Evolutionary conservation across 768 basidiomycete species (phyloP).

Genomic region (Gymnopilus dilepis): DNA sequence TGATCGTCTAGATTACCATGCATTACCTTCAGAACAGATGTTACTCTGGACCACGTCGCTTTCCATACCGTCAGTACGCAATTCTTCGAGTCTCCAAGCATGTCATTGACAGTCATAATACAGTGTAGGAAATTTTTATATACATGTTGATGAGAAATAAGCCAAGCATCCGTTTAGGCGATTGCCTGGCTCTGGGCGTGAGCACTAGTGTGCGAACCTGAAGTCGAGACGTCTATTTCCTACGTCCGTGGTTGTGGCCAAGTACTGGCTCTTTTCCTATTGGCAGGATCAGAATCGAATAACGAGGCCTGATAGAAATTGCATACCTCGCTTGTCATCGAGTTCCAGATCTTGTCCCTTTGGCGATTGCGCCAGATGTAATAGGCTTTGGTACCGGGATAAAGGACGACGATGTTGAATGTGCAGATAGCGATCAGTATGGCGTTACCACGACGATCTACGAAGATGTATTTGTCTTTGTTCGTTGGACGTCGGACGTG

Average conservation of each 20-base stretch:
- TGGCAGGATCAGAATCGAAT: not conserved
- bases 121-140: too few species aligned
- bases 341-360: constrained; percentile 59
- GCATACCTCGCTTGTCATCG: constrained; percentile 54
- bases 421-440: constrained; percentile 56
- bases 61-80: too few species aligned
- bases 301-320: not conserved
- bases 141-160: too few species aligned
- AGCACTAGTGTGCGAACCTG: constrained; percentile 61
- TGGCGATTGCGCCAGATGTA: constrained; percentile 64
- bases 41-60: too few species aligned
- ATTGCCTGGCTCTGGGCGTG: too few species aligned
- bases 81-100: not conserved
- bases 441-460: constrained; percentile 64
- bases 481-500: not conserved
- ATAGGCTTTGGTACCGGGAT: constrained; percentile 58
- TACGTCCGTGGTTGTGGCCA: constrained; percentile 59
- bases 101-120: not conserved
- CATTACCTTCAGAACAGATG: too few species aligned
- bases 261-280: constrained; percentile 61
- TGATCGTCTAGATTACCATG: too few species aligned
- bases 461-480: not conserved
- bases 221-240: constrained; percentile 71
- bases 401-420: constrained; percentile 57
- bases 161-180: too few species aligned